A percentile compares a stretch with the other conserved stretches of the same genome.
These are phyloP conservation scores for Endoconidiophora laricicola DNA, from an alignment of 2,329 filamentous ascomycete species.

Conservation along the genomic window DNA sequence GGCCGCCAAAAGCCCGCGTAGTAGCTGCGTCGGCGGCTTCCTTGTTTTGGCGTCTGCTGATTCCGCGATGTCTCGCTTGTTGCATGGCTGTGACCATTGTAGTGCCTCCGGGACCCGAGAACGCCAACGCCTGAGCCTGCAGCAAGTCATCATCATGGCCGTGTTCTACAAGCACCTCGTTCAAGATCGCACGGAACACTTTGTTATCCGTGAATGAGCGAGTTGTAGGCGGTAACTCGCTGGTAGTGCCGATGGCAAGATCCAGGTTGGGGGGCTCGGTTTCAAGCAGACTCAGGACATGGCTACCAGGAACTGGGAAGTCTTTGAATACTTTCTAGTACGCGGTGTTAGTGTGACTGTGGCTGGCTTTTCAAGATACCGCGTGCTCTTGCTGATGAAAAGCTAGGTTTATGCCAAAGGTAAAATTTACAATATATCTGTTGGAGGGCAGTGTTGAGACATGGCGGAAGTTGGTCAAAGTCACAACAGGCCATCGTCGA, in stretches of 20 bases:
- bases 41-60: constrained; percentile 14
- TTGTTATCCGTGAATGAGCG: constrained; percentile 42
- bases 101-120: constrained; percentile 40
- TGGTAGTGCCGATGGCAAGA: constrained; percentile 43
- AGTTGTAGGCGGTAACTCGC: constrained; percentile 42
- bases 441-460: constrained; percentile 32
- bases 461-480: too few relatives aligned
- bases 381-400: not conserved
- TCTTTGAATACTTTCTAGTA: constrained; percentile 41
- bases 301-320: constrained; percentile 26
- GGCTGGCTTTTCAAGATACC: not conserved
- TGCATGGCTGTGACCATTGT: constrained; percentile 3
- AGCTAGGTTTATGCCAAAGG: not conserved
- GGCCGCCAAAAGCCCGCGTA: constrained; percentile 42
- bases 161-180: constrained; percentile 37
- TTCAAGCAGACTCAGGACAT: constrained; percentile 44
- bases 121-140: constrained; percentile 38
- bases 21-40: constrained; percentile 39
- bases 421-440: constrained; percentile 33
- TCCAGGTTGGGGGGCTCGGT: constrained; percentile 35
- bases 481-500: not conserved
- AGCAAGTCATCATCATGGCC: constrained; percentile 40
- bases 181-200: constrained; percentile 40
- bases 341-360: not conserved
- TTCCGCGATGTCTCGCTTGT: constrained; percentile 1